Percentiles rank a stretch among this genome's conserved stretches.
Evolutionary conservation across 306 rosid genomes (phyloP).

Genomic region (Phaseolus lunatus): DNA sequence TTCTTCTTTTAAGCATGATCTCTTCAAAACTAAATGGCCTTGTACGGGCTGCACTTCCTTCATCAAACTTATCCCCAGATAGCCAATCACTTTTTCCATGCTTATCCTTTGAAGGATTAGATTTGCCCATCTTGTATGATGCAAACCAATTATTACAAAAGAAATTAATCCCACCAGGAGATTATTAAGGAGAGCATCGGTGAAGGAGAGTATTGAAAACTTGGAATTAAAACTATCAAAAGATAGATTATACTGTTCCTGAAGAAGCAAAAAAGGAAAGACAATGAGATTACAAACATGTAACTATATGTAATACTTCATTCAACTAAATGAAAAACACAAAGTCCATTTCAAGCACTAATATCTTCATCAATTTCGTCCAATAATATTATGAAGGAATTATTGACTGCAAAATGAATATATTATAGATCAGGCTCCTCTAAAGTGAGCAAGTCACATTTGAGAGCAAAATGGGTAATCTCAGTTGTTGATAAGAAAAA

Average conservation of each 20-base stretch:
- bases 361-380: slow-evolving; percentile 2
- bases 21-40: slow-evolving; percentile 87
- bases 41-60: slow-evolving; percentile 89
- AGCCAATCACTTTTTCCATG: slow-evolving; percentile 45
- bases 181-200: slow-evolving; percentile 43
- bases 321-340: slow-evolving; percentile 22
- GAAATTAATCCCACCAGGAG: slow-evolving; percentile 16
- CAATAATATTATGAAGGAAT: slow-evolving; percentile 17
- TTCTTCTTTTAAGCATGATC: slow-evolving; percentile 77
- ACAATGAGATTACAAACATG: slow-evolving; percentile 15
- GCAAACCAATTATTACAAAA: slow-evolving; percentile 36
- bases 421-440: not conserved
- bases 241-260: slow-evolving; percentile 41
- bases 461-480: not conserved
- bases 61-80: slow-evolving; percentile 52
- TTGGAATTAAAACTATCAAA: slow-evolving; percentile 5
- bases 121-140: slow-evolving; percentile 64
- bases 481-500: not conserved
- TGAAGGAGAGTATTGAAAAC: slow-evolving; percentile 33
- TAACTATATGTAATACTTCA: slow-evolving; percentile 21
- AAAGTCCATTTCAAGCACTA: slow-evolving; percentile 36
- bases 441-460: not conserved
- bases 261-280: slow-evolving; percentile 8
- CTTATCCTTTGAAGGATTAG: slow-evolving; percentile 56
- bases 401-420: not conserved